Base-by-base conservation (phyloP, 495 filamentous ascomycete genomes). In the Aspergillus affinis region DNA sequence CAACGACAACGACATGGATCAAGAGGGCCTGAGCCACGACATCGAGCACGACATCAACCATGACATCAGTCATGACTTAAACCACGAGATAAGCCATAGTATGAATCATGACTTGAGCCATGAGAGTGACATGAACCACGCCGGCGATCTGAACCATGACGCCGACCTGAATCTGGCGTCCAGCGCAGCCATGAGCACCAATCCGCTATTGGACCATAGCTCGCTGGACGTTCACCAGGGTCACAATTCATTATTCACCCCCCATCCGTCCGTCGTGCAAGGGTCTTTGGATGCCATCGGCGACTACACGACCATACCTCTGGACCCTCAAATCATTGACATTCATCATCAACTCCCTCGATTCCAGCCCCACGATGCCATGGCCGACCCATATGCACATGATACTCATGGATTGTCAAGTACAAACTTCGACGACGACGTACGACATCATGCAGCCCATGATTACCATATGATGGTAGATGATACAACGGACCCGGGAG, bases 391-490 rank as follows among this genome's bases (percentile, higher is more conserved):
- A 1, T 80, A 75, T 60, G 61, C 65, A 8, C 76, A 72, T 9
- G 67, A 58, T 0, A 49, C 67, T 0, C 72, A 71, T 29, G 63
- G 63, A 36, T 60, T 81, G 30, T 65, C 64, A 29, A 61, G 67
- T 49, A 58, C 70, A 3, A 71, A 64, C 47, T 80, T 80, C 61
- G 72, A 78, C 17, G 75, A 77, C 50, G 69, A 73, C 21, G 71
- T 79, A 59, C 74, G 75, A 18, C 73, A 73, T 48, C 74, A 78
- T 57, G 63, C 71, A 0, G 68, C 71, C 12, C 70, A 73, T 54
- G 76, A 78, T 21, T 79, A 78, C 56, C 75, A 78, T 51, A 75
- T 78, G 69, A 76, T 80, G 75, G 74, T 80, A 19, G 73, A 76
- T 26, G 77, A 80, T 56, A 67, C 72, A 2, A 72, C 74, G 4